A percentile compares a stretch with the other conserved stretches of the same genome.
Evolutionary conservation across 1,284 basidiomycete genomes (phyloP).

Genomic region (Vanrija sp.): DNA sequence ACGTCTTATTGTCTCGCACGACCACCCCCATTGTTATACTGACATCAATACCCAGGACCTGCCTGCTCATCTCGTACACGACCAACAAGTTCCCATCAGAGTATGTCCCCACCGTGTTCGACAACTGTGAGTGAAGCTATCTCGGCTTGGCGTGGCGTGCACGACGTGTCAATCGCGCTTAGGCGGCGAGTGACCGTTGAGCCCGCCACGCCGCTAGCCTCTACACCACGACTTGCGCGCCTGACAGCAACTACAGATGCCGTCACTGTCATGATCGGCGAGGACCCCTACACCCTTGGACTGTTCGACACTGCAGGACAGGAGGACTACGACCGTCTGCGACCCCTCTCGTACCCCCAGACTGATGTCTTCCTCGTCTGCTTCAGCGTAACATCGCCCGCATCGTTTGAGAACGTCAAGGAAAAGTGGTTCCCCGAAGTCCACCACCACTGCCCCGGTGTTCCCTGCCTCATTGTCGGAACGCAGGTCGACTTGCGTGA

Average conservation of each 20-base stretch:
- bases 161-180: neutral
- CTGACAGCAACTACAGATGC: slow-evolving; percentile 64
- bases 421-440: slow-evolving; percentile 99
- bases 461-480: slow-evolving; percentile 97
- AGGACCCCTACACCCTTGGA: slow-evolving; percentile 97
- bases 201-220: neutral
- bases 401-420: slow-evolving; percentile 99
- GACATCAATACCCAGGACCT: slow-evolving; percentile 62
- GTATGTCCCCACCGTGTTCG: slow-evolving; percentile 89
- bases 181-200: neutral
- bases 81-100: slow-evolving; percentile 99
- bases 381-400: slow-evolving; percentile 97
- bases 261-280: slow-evolving; percentile 99
- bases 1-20: slow-evolving; percentile 16
- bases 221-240: neutral
- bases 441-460: slow-evolving; percentile 99
- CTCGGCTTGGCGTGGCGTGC: neutral
- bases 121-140: slow-evolving; percentile 51
- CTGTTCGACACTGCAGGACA: slow-evolving; percentile 99
- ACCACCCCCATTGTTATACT: neutral
- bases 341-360: slow-evolving; percentile 98
- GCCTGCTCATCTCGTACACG: slow-evolving; percentile 98
- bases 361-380: slow-evolving; percentile 99
- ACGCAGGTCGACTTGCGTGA: slow-evolving; percentile 98
- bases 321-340: slow-evolving; percentile 99